Conservation (phyloP, 2,329 filamentous ascomycete species). For the Aspergillus fumigatiaffinis region DNA sequence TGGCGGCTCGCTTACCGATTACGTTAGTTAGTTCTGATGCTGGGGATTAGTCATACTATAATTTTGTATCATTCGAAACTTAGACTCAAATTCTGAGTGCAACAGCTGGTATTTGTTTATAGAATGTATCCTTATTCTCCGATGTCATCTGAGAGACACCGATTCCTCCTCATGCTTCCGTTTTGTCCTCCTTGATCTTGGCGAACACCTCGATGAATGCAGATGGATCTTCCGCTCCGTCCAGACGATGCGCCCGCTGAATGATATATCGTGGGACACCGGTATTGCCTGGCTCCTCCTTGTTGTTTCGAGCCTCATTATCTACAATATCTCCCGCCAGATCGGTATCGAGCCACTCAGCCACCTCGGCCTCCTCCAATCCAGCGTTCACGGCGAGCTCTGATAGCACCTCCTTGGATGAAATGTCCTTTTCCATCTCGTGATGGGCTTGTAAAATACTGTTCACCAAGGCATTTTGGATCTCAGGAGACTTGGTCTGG, state of each 20-base stretch:
- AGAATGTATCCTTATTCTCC: no score
- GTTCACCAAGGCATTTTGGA: conserved; percentile 21
- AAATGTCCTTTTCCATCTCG: conserved; percentile 29
- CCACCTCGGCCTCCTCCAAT: conserved; percentile 13
- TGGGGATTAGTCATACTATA: no score
- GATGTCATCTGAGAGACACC: no score
- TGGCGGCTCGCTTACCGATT: no score
- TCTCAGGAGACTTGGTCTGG: conserved; percentile 7
- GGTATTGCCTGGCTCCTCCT: conserved; percentile 2
- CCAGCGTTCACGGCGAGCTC: conserved; percentile 19
- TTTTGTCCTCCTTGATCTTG: background rate
- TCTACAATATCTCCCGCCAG: conserved; percentile 37
- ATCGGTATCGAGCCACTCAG: conserved; percentile 7
- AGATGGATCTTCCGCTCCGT: background rate
- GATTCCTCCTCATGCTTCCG: background rate
- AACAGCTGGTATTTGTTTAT: no score
- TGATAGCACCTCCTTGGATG: conserved; percentile 19
- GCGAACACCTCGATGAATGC: background rate
- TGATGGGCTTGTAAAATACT: conserved; percentile 27
- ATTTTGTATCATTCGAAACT: no score
- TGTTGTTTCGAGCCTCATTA: conserved; percentile 30
- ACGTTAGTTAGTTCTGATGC: no score
- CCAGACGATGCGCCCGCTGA: background rate
- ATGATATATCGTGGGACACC: conserved; percentile 10
- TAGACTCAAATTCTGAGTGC: no score